These are phyloP conservation scores for Xylariaceae sp. DNA, from an alignment of 2,329 filamentous ascomycete genomes.

Conservation along the genomic window DNA sequence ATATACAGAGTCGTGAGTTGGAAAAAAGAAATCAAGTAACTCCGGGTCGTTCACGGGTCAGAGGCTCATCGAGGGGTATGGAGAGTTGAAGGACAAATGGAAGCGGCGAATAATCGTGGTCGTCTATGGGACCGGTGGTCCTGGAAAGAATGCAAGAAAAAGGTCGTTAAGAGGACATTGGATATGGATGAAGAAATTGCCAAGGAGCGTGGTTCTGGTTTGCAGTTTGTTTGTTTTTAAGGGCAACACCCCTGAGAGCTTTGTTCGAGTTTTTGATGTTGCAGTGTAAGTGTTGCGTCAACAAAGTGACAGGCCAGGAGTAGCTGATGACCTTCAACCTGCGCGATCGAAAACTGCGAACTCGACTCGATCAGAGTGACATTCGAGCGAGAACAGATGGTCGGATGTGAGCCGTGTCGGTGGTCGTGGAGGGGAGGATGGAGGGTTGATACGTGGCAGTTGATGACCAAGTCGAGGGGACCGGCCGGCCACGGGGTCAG, in stretches of 20 bases:
- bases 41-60: constrained; percentile 36
- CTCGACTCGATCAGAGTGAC: constrained; percentile 18
- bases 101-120: constrained; percentile 25
- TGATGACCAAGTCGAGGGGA: constrained; percentile 18
- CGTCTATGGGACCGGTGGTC: constrained; percentile 18
- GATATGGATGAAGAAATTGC: constrained; percentile 23
- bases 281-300: constrained; percentile 17
- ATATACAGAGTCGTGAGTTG: constrained; percentile 24
- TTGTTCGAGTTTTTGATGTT: constrained; percentile 13
- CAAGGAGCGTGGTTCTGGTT: constrained; percentile 22
- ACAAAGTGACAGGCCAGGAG: constrained; percentile 16
- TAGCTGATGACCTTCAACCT: constrained; percentile 20
- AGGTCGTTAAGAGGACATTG: constrained; percentile 38
- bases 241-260: constrained; percentile 3
- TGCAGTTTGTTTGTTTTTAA: constrained; percentile 12
- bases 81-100: constrained; percentile 29
- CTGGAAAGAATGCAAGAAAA: constrained; percentile 28
- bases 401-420: constrained; percentile 6
- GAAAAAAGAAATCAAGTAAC: constrained; percentile 27
- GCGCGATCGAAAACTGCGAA: constrained; percentile 21
- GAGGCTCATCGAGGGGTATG: constrained; percentile 38
- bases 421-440: constrained; percentile 9
- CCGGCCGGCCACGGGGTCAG: constrained; percentile 15
- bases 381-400: constrained; percentile 17
- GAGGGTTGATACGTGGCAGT: constrained; percentile 15